Conservation (phyloP, 2,329 filamentous ascomycete species). For the Ophiostoma sp. region DNA sequence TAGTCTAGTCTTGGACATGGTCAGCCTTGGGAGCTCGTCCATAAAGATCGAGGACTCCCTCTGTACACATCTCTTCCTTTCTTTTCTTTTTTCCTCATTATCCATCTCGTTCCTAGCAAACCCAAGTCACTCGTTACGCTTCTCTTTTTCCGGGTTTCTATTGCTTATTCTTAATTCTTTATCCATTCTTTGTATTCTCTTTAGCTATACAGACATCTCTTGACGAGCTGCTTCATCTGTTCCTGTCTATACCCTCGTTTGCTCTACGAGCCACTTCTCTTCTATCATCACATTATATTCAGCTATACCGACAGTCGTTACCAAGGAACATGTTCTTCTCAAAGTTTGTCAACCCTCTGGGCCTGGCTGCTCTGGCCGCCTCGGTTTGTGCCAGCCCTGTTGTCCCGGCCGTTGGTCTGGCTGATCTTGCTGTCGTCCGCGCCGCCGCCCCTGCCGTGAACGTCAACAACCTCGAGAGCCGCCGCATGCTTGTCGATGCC, state of each 20-base stretch:
- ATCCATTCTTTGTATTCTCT: neutral
- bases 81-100: neutral
- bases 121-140: neutral
- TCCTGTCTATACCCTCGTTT: neutral
- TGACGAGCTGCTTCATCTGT: neutral
- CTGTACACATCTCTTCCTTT: neutral
- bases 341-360: conserved; percentile 11
- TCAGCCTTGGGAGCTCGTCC: neutral
- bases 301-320: neutral
- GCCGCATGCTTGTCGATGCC: neutral
- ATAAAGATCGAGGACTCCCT: neutral
- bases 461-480: neutral
- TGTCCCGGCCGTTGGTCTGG: conserved; percentile 17
- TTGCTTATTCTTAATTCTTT: neutral
- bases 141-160: neutral
- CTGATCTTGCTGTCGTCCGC: conserved; percentile 18
- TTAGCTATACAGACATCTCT: neutral
- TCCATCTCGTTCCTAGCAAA: neutral
- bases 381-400: conserved; percentile 19
- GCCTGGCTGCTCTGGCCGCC: conserved; percentile 21
- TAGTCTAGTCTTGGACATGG: neutral
- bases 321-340: conserved; percentile 16
- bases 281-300: neutral
- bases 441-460: conserved; percentile 17
- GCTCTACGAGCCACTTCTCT: neutral